Percentiles rank a stretch among this genome's conserved stretches.
phyloP scores from a whole-genome alignment of 306 rosid species.

The Mimosa pudica region DNA sequence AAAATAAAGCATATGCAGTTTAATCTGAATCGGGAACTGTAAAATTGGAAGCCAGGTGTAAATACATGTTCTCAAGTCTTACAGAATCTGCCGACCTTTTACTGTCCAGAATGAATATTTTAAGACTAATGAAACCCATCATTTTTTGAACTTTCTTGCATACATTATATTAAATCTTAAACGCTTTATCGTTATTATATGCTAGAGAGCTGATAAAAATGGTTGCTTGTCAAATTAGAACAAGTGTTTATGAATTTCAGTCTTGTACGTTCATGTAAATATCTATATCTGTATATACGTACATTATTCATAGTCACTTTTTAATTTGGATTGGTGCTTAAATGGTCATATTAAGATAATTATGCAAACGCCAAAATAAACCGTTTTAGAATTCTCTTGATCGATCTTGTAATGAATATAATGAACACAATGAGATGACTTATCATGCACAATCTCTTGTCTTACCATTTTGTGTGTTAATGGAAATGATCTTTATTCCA shows the following conservation, averaged over 20 bases:
- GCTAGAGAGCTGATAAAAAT: background rate
- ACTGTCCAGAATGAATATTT: background rate
- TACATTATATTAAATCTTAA: constrained; percentile 15
- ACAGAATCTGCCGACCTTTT: background rate
- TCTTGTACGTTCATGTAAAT: constrained; percentile 8
- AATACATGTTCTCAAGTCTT: background rate
- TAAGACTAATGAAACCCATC: background rate
- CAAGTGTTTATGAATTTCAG: constrained; percentile 13
- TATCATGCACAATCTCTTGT: constrained; percentile 4
- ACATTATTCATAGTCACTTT: background rate
- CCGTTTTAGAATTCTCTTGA: constrained; percentile 22
- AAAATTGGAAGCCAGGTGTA: background rate
- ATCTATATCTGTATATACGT: constrained; percentile 28
- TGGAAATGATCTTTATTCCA: background rate
- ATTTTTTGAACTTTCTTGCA: background rate
- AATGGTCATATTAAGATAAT: background rate
- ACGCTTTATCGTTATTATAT: background rate
- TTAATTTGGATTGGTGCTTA: background rate
- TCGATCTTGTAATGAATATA: background rate
- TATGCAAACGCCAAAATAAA: background rate
- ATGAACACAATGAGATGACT: background rate
- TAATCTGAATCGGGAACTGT: constrained; percentile 14
- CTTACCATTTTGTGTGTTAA: background rate
- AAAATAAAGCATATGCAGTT: background rate
- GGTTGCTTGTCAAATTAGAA: constrained; percentile 43